phyloP scores from a whole-genome alignment of 257 asterid genomes.

The Agastache rugosa region DNA sequence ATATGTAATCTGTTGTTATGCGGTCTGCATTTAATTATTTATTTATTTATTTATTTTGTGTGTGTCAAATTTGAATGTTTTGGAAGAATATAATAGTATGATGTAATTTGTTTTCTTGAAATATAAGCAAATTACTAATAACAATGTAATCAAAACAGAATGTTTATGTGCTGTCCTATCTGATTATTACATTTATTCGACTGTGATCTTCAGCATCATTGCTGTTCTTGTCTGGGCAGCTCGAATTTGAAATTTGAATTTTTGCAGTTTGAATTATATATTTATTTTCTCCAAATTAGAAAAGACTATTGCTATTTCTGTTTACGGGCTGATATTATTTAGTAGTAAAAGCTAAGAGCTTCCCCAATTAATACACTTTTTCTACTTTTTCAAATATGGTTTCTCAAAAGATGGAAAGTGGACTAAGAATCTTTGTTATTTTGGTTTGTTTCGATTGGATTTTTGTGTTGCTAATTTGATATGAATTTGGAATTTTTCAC shows the following conservation, averaged over 20 bases:
- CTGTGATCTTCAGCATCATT: constrained; percentile 22
- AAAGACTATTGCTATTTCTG: constrained; percentile 9
- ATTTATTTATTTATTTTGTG: not conserved
- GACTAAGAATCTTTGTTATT: not conserved
- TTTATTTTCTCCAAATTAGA: constrained; percentile 4
- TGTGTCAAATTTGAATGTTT: not conserved
- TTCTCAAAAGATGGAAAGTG: constrained; percentile 25
- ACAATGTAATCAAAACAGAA: constrained; percentile 35
- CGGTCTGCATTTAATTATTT: not conserved
- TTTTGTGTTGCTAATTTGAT: constrained; percentile 8
- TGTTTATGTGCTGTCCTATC: constrained; percentile 25
- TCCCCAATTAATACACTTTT: not conserved
- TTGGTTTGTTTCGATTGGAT: constrained; percentile 3
- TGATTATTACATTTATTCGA: constrained; percentile 26
- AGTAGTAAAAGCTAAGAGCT: constrained; percentile 2
- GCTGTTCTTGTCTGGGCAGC: constrained; percentile 31
- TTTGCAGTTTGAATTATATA: constrained; percentile 1
- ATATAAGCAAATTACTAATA: constrained; percentile 44
- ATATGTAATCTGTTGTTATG: not conserved
- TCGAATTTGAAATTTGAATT: constrained; percentile 45
- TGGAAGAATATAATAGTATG: constrained; percentile 3
- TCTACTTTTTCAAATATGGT: not conserved
- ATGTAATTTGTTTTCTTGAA: constrained; percentile 37
- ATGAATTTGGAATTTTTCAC: constrained; percentile 24
- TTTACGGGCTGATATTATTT: not conserved